Conservation (phyloP, 2,329 filamentous ascomycete genomes). For the Penicillium sp. region DNA sequence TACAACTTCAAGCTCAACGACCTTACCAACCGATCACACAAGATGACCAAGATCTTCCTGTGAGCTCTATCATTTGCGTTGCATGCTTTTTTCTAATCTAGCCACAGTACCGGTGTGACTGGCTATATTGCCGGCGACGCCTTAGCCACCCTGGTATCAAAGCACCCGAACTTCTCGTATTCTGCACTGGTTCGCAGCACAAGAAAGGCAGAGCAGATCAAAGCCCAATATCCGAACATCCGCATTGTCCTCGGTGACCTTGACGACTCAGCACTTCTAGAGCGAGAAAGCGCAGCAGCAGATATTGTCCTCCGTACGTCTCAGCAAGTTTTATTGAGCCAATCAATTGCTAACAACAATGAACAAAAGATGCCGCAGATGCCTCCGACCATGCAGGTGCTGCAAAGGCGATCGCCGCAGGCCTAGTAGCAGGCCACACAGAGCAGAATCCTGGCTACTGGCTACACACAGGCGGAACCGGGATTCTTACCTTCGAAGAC, state of each 20-base stretch:
- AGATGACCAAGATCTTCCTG: conserved; percentile 21
- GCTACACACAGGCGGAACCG: conserved; percentile 44
- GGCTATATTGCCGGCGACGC: conserved; percentile 54
- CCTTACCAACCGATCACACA: neutral
- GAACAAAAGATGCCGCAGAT: conserved; percentile 23
- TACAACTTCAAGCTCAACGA: neutral
- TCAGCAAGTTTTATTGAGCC: neutral
- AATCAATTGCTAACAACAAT: neutral
- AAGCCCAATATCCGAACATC: conserved; percentile 45
- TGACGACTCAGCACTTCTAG: conserved; percentile 45
- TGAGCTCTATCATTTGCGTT: neutral
- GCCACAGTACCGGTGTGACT: conserved; percentile 45
- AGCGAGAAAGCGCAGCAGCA: conserved; percentile 47
- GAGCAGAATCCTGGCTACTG: conserved; percentile 34
- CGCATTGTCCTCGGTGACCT: conserved; percentile 55
- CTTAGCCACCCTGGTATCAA: conserved; percentile 42
- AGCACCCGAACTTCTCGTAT: conserved; percentile 43
- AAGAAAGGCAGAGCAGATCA: conserved; percentile 38
- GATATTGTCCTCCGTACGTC: conserved; percentile 52
- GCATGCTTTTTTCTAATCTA: neutral
- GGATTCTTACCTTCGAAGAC: conserved; percentile 41
- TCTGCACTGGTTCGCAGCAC: conserved; percentile 39
- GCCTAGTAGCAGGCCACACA: conserved; percentile 46
- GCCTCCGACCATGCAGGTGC: conserved; percentile 41
- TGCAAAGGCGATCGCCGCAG: conserved; percentile 40